A percentile compares a stretch with the other conserved stretches of the same genome.
These are phyloP conservation scores for Orbilia quercus DNA, from an alignment of 2,329 filamentous ascomycete genomes.

Conservation along the genomic window DNA sequence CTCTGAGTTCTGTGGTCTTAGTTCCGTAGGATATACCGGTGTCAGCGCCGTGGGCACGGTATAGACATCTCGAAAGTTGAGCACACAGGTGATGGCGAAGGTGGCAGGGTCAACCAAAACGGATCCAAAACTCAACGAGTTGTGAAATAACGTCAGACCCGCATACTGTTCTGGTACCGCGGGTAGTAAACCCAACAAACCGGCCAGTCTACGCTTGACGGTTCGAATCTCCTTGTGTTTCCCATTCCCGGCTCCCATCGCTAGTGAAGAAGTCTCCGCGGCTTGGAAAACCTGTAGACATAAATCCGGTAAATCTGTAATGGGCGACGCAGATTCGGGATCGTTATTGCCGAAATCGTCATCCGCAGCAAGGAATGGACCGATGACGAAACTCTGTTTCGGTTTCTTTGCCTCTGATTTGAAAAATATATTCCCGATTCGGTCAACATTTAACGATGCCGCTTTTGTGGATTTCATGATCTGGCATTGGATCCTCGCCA, in stretches of 20 bases:
- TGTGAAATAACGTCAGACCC: constrained; percentile 41
- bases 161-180: constrained; percentile 39
- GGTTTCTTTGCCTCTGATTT: constrained; percentile 44
- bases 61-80: constrained; percentile 45
- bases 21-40: constrained; percentile 31
- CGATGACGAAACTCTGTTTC: constrained; percentile 39
- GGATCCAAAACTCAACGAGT: constrained; percentile 22
- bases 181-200: constrained; percentile 42
- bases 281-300: constrained; percentile 52
- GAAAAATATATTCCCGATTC: constrained; percentile 49
- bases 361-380: constrained; percentile 35
- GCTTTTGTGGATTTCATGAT: constrained; percentile 37
- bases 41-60: constrained; percentile 40
- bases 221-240: constrained; percentile 42
- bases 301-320: constrained; percentile 41
- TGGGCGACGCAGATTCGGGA: constrained; percentile 29
- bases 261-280: constrained; percentile 24
- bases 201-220: constrained; percentile 46
- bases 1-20: constrained; percentile 39
- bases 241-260: background rate
- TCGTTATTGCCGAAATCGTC: constrained; percentile 31
- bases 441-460: constrained; percentile 27
- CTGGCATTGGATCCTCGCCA: constrained; percentile 35
- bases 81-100: constrained; percentile 38
- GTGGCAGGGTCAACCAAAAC: constrained; percentile 43